Evolutionary conservation across 192 early-diverging fungal genomes (phyloP), one percentile per base, ranked within the genome.

Genomic region (Dissophora ornata): DNA sequence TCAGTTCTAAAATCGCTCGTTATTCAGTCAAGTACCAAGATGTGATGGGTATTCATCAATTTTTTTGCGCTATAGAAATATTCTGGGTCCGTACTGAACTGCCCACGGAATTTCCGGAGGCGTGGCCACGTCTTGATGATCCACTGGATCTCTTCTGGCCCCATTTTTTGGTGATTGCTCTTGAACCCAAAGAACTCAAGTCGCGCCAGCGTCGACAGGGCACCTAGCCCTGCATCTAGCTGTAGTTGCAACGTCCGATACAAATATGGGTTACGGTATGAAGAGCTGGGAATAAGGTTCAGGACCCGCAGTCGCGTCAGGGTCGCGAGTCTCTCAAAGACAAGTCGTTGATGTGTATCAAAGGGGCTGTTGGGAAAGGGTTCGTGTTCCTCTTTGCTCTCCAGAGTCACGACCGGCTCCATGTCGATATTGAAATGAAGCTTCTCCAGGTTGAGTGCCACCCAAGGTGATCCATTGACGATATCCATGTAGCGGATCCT

Each of bases 21-120:
- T n/a, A n/a, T 5, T 45, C 44, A 45, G 18, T 50, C 48, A 62
- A 51, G 51, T 21, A 62, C 60, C 1, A n/a, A 19, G 25, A 62
- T 52, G 36, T 34, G 11, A 28, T 38, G 32, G 16, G 22, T 26
- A 21, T 62, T 62, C 15, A 62, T 13, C 1, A 12, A 2, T 15
- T 16, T n/a, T 33, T 62, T 62, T 8, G 46, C 1, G 4, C 38
- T 11, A 18, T 62, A 62, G 44, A 32, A 62, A 5, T 15, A 10
- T 2, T 24, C 10, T 26, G 60, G 60, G 32, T 49, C 25, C 1
- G 0, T 0, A 3, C 11, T 41, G 21, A 62, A 41, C 3, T 11
- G 3, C 2, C 60, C 60, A 1, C 18, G 0, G 4, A 62, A 19
- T 15, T 18, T 38, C 21, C 34, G 32, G 2, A 62, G 21, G 1